phyloP scores from a whole-genome alignment of 1,284 basidiomycete species.

The Earliella scabrosa region DNA sequence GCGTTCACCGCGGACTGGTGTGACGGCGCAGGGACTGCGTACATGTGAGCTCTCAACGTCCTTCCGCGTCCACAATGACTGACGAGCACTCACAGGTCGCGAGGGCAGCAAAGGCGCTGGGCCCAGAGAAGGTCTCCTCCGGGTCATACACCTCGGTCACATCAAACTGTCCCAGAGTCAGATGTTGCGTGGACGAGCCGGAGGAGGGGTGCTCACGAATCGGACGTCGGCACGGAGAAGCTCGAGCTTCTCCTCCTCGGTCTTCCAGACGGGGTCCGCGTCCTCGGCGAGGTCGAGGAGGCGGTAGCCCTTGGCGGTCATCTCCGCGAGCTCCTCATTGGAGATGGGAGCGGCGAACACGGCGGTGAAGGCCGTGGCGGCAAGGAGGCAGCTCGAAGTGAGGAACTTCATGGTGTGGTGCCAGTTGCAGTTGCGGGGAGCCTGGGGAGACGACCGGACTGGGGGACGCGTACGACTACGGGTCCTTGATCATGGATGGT shows the following conservation, averaged over 20 bases:
- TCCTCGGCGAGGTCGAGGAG: constrained; percentile 52
- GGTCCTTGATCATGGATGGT: too few relatives aligned
- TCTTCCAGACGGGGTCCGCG: constrained; percentile 53
- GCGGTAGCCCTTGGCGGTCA: constrained; percentile 45
- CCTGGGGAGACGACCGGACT: not conserved
- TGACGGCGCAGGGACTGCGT: constrained; percentile 42
- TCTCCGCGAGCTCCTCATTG: constrained; percentile 37
- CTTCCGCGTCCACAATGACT: too few relatives aligned
- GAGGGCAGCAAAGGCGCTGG: constrained; percentile 22
- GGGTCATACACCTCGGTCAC: constrained; percentile 60
- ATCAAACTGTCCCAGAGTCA: constrained; percentile 34
- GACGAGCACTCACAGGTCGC: constrained; percentile 38
- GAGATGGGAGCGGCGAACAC: constrained; percentile 15
- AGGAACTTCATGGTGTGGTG: constrained; percentile 13
- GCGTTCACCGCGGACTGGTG: constrained; percentile 41
- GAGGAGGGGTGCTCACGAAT: constrained; percentile 8
- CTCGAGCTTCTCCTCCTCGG: constrained; percentile 31
- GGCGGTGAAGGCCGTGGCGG: constrained; percentile 1
- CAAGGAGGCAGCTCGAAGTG: not conserved
- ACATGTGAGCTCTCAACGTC: too few relatives aligned
- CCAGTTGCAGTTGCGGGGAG: not conserved
- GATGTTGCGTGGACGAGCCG: not conserved
- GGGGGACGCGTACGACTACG: too few relatives aligned
- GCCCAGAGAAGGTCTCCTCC: constrained; percentile 36
- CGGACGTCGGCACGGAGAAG: constrained; percentile 15